A percentile compares a stretch with the other conserved stretches of the same genome.
These are phyloP conservation scores for Talaromyces ruber DNA, from an alignment of 495 filamentous ascomycete genomes.

Conservation along the genomic window DNA sequence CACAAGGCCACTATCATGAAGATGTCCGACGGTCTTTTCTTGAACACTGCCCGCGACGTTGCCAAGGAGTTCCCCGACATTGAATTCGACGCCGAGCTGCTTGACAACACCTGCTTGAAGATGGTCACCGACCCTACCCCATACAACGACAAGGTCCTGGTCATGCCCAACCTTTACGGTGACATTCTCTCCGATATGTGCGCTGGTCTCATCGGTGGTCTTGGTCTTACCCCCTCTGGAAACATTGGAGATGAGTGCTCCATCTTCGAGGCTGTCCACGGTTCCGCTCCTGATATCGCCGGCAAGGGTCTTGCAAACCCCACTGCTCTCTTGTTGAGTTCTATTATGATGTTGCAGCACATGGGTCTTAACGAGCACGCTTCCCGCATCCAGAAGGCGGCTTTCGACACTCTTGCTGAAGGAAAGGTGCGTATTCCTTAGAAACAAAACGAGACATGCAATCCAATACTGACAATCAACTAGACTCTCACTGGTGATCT, in stretches of 20 bases:
- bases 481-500: slow-evolving; percentile 84
- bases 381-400: slow-evolving; percentile 81
- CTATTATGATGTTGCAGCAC: slow-evolving; percentile 99
- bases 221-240: slow-evolving; percentile 92
- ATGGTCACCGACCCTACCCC: slow-evolving; percentile 89
- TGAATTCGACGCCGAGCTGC: slow-evolving; percentile 91
- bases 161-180: slow-evolving; percentile 99
- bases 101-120: slow-evolving; percentile 98
- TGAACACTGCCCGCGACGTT: slow-evolving; percentile 72
- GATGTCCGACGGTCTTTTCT: slow-evolving; percentile 98
- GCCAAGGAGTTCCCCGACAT: slow-evolving; percentile 90
- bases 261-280: slow-evolving; percentile 99
- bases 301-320: slow-evolving; percentile 94
- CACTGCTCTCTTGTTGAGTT: slow-evolving; percentile 81
- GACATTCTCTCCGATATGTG: slow-evolving; percentile 99
- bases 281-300: slow-evolving; percentile 94
- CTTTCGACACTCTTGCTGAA: slow-evolving; percentile 88
- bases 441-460: neutral
- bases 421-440: slow-evolving; percentile 57
- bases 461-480: slow-evolving; percentile 9
- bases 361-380: slow-evolving; percentile 88
- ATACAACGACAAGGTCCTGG: slow-evolving; percentile 98
- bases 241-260: slow-evolving; percentile 99
- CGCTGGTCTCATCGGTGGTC: slow-evolving; percentile 93
- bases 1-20: slow-evolving; percentile 99